These are phyloP conservation scores for Lactarius psammicola DNA, from an alignment of 768 basidiomycete species.

Conservation along the genomic window DNA sequence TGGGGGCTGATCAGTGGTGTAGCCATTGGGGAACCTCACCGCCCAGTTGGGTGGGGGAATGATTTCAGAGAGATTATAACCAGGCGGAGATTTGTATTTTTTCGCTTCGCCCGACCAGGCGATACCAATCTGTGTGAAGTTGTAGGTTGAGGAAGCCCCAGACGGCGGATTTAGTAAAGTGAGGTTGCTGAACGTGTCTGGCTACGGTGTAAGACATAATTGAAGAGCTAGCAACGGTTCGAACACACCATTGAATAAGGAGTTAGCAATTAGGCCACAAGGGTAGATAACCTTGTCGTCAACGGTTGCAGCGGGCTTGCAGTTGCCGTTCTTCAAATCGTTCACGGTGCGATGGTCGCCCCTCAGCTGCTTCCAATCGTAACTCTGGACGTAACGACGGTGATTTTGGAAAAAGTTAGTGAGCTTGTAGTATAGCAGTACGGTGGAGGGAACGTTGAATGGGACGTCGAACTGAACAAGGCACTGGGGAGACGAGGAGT, in stretches of 20 bases:
- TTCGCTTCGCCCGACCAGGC: slow-evolving; percentile 96
- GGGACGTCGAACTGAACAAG: slow-evolving; percentile 81
- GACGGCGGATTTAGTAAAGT: slow-evolving; percentile 53
- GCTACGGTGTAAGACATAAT: slow-evolving; percentile 12
- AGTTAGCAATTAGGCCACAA: slow-evolving; percentile 97
- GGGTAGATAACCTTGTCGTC: slow-evolving; percentile 74
- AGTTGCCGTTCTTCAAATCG: slow-evolving; percentile 68
- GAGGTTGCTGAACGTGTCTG: slow-evolving; percentile 80
- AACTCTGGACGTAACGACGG: slow-evolving; percentile 92
- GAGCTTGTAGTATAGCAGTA: slow-evolving; percentile 95
- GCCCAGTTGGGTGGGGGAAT: slow-evolving; percentile 95
- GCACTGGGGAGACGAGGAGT: slow-evolving; percentile 55
- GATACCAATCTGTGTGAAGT: slow-evolving; percentile 75
- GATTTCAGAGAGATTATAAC: slow-evolving; percentile 63
- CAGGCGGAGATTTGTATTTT: slow-evolving; percentile 73
- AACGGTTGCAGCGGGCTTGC: slow-evolving; percentile 72
- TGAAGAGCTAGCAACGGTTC: not conserved
- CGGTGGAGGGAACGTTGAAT: slow-evolving; percentile 64
- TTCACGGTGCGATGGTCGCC: slow-evolving; percentile 56
- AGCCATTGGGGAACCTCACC: slow-evolving; percentile 67
- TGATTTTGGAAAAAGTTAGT: slow-evolving; percentile 99
- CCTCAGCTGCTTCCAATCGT: slow-evolving; percentile 80
- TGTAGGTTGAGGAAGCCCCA: slow-evolving; percentile 51
- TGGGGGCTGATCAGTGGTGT: slow-evolving; percentile 59
- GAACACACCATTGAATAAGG: slow-evolving; percentile 83